Percentiles rank a stretch among this genome's conserved stretches.
Conservation (phyloP, 2,329 filamentous ascomycete genomes). For the Aspergillus vadensis region DNA sequence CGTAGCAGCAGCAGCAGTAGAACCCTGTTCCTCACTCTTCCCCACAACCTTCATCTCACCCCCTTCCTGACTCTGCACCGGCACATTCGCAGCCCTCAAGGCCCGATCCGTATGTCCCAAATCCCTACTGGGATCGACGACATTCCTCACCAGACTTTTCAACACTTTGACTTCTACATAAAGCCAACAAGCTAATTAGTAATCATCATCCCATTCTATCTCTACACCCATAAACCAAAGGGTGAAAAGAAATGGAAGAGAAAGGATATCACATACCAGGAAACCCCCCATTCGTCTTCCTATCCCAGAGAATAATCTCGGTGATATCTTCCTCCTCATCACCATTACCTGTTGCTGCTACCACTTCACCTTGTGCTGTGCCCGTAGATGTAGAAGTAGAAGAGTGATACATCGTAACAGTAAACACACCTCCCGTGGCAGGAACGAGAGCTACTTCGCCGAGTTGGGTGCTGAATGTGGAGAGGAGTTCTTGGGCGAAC, state of each 20-base stretch:
- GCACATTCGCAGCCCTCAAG: constrained; percentile 24
- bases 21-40: constrained; percentile 22
- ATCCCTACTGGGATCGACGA: constrained; percentile 74
- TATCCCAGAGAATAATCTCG: constrained; percentile 76
- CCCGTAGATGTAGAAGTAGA: neutral
- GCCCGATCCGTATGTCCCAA: constrained; percentile 77
- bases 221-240: too few species aligned
- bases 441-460: constrained; percentile 89
- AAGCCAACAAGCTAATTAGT: neutral
- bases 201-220: neutral
- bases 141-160: constrained; percentile 79
- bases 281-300: constrained; percentile 83
- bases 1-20: too few species aligned
- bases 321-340: constrained; percentile 5
- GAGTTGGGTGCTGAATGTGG: constrained; percentile 80
- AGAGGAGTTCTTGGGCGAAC: constrained; percentile 94
- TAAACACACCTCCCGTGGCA: constrained; percentile 79
- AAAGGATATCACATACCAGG: constrained; percentile 56
- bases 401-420: constrained; percentile 62
- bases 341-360: neutral
- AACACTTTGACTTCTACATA: constrained; percentile 77
- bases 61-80: neutral
- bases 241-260: neutral
- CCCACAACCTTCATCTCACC: constrained; percentile 38
- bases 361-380: too few species aligned